Conservation (phyloP, 768 basidiomycete genomes). For the Lactarius akahatsu region DNA sequence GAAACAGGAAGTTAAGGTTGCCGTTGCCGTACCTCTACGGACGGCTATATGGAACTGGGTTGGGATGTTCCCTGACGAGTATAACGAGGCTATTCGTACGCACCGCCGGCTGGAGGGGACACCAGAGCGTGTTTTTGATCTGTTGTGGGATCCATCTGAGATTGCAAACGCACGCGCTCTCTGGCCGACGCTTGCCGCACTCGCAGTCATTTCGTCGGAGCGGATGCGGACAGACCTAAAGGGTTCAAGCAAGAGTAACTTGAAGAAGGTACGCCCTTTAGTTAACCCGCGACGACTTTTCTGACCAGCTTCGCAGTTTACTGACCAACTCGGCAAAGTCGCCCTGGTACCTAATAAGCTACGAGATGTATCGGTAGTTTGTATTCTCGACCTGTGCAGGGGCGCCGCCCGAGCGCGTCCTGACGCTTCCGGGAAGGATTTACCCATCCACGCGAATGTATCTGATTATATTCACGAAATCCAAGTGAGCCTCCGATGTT, state of each 20-base stretch:
- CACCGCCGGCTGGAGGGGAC: conserved; percentile 72
- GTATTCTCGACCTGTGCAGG: conserved; percentile 74
- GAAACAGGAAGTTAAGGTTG: conserved; percentile 67
- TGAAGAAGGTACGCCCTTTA: conserved; percentile 24
- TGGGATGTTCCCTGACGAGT: conserved; percentile 73
- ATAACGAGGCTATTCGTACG: conserved; percentile 63
- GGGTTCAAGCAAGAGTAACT: conserved; percentile 27
- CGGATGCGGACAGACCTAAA: conserved; percentile 54
- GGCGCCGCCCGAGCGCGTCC: conserved; percentile 55
- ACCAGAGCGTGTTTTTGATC: conserved; percentile 84
- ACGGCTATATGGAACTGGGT: conserved; percentile 91
- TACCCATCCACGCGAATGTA: conserved; percentile 63
- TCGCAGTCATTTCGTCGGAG: conserved; percentile 69
- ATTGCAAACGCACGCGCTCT: conserved; percentile 48
- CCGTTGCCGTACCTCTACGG: conserved; percentile 70
- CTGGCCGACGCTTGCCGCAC: conserved; percentile 80
- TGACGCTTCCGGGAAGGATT: conserved; percentile 46
- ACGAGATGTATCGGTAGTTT: conserved; percentile 65
- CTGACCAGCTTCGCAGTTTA: conserved; percentile 43
- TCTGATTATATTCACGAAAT: conserved; percentile 77
- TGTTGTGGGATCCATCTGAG: conserved; percentile 51
- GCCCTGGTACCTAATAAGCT: conserved; percentile 49
- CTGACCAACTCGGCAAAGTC: conserved; percentile 56
- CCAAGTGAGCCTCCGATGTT: conserved; percentile 48
- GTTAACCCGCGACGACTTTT: not conserved